Conservation (phyloP, 2,329 filamentous ascomycete genomes). For the Microcera coccophila region DNA sequence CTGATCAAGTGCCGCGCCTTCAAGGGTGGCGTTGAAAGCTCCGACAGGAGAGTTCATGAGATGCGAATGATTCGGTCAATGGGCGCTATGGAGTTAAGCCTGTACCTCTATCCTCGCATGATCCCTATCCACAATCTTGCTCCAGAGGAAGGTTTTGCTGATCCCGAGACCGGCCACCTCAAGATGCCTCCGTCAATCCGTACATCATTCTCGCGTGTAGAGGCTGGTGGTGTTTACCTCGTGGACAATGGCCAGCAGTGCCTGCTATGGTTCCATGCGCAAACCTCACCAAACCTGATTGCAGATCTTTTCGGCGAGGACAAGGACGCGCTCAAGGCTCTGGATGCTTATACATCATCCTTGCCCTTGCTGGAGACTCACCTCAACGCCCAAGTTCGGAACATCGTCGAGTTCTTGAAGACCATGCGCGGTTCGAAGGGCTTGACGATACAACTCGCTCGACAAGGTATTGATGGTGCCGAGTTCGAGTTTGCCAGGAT, state of each 20-base stretch:
- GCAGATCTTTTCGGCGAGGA: slow-evolving; percentile 84
- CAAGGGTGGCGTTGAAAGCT: slow-evolving; percentile 87
- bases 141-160: slow-evolving; percentile 86
- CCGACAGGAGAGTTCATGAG: slow-evolving; percentile 86
- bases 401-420: slow-evolving; percentile 83
- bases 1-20: slow-evolving; percentile 88
- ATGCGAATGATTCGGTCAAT: slow-evolving; percentile 86
- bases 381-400: slow-evolving; percentile 90
- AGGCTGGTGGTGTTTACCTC: slow-evolving; percentile 89
- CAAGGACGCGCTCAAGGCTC: slow-evolving; percentile 61
- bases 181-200: slow-evolving; percentile 77
- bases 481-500: slow-evolving; percentile 94
- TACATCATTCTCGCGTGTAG: slow-evolving; percentile 80
- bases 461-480: slow-evolving; percentile 88
- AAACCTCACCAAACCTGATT: slow-evolving; percentile 88
- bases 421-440: slow-evolving; percentile 80
- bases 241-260: slow-evolving; percentile 94
- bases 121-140: slow-evolving; percentile 86
- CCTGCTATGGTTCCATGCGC: slow-evolving; percentile 86
- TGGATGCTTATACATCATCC: slow-evolving; percentile 77
- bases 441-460: slow-evolving; percentile 80
- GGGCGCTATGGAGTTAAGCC: slow-evolving; percentile 76
- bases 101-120: slow-evolving; percentile 94
- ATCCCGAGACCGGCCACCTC: slow-evolving; percentile 77
- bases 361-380: slow-evolving; percentile 86